Base-by-base conservation (phyloP, 2,329 filamentous ascomycete genomes). In the Claviceps africana region DNA sequence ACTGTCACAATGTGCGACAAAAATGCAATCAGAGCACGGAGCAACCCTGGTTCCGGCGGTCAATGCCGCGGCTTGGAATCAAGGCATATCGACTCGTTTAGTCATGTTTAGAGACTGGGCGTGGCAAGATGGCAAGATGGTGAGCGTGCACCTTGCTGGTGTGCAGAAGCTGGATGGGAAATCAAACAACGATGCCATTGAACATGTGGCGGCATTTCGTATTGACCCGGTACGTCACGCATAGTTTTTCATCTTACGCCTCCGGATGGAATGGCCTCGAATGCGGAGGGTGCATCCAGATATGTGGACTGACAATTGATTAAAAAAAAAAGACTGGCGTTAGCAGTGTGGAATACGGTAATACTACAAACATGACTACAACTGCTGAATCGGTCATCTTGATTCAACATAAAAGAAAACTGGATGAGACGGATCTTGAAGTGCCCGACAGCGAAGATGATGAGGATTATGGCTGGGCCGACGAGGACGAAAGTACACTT, bases 1-100 rank as follows among this genome's bases (percentile, higher is more conserved):
- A 21, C 75, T 89, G 48, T 88, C 83, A 39, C 89, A 94, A 63
- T 88, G 85, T 54, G 85, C 83, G 43, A 94, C 88, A n/a, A 85
- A 83, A 58, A 83, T 94, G 69, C 82, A 85, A 56, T 73, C 74
- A 4, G 82, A 77, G 56, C 75, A 71, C 57, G 78, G 74, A 57
- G 85, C 89, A 15, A 78, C 83, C 11, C 71, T 97, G 48, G 77
- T 83, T 51, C 85, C 89, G 17, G 81, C 87, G 42, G 75, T 96
- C 56, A 84, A 84, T 53, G 82, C 85, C 15, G 75, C 74, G 21
- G 79, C 85, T 43, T 96, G 90, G 90, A 89, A 95, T 55, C 81
- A 80, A 56, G 84, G 82, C 33, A 72, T 95, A 39, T 79, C 81
- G 55, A 86, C 81, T 43, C 77, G 88, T 51, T 65, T 95, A 55